Base-by-base conservation (phyloP, 2,329 filamentous ascomycete genomes). In the Hymenoscyphus fraxineus region DNA sequence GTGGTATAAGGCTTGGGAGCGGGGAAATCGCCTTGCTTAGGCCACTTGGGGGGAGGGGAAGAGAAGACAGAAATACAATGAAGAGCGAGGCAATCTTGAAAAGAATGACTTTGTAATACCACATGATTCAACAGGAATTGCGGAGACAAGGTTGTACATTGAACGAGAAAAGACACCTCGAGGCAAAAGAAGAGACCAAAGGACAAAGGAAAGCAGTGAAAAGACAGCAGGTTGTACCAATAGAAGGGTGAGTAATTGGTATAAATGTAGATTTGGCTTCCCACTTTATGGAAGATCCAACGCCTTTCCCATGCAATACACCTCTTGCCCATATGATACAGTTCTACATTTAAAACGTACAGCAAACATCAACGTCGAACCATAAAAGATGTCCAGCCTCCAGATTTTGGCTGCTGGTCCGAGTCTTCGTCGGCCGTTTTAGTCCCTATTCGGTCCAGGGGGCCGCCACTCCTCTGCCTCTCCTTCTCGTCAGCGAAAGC, bases 401-500 rank as follows among this genome's bases (percentile, higher is more conserved):
- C 60, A 12, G 64, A 35, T 64, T 67, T 65, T 41, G 64, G 62
- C 40, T 61, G 32, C 38, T 67, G 63, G 19, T 64, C 64, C 12
- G 15, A 32, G 22, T 55, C 56, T 12, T 32, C 58, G 32, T 56
- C 44, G 35, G 27, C 32, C 61, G 41, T 12, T 19, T 62, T 59
- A n/a, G 64, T 67, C 31, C 72, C 73, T 69, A 74, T 60, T 66
- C 68, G 69, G 63, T 74, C 73, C 38, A 74, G 58, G 9, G 70
- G 70, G 1, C 72, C 72, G 10, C 73, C 72, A 7, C n/a, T 68
- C 58, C 64, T 67, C 44, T 75, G 69, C 55, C 69, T 73, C 60
- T 75, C 70, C 61, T 72, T 73, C 63, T 74, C 73, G 13, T 70
- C 66, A 38, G 67, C 73, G 66, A 74, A 71, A 15, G 70, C 73